These are phyloP conservation scores for Trichosporon sp. DNA, from an alignment of 1,284 basidiomycete genomes.

Conservation along the genomic window DNA sequence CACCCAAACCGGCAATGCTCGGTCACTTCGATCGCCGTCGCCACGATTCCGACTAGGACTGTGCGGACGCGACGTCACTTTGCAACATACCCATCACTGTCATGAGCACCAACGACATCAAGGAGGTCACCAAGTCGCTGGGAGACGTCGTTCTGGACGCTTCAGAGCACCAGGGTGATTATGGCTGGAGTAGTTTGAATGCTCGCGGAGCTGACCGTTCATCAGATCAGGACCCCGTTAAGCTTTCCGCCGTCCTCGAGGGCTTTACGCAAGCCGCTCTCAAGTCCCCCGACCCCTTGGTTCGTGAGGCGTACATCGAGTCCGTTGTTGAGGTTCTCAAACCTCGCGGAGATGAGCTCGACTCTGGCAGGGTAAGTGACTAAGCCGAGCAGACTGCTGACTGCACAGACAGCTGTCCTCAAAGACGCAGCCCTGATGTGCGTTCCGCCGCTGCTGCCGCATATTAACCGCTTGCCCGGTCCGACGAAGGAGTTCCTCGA, in stretches of 20 bases:
- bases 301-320: slow-evolving; percentile 34
- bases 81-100: slow-evolving; percentile 2
- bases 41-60: slow-evolving; percentile 2
- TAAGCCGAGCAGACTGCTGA: not conserved
- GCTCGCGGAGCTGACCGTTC: not conserved
- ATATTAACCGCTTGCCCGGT: slow-evolving; percentile 9
- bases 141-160: slow-evolving; percentile 31
- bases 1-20: not conserved
- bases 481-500: slow-evolving; percentile 27
- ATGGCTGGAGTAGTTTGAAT: too few species aligned
- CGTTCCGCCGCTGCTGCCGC: slow-evolving; percentile 30
- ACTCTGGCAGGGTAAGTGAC: slow-evolving; percentile 28
- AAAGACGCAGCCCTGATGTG: slow-evolving; percentile 31
- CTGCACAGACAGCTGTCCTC: slow-evolving; percentile 26
- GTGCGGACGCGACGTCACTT: not conserved
- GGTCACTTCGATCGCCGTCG: slow-evolving; percentile 12
- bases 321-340: slow-evolving; percentile 28
- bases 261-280: slow-evolving; percentile 25
- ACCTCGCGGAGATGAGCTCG: slow-evolving; percentile 27
- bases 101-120: slow-evolving; percentile 23
- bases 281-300: slow-evolving; percentile 25
- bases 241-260: slow-evolving; percentile 30
- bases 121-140: slow-evolving; percentile 27
- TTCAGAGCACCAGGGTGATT: slow-evolving; percentile 22
- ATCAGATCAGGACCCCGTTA: slow-evolving; percentile 20